Evolutionary conservation across 148 eudicot genomes (phyloP), one percentile per base, ranked within the genome.

Genomic region (Gaultheria prostrata): DNA sequence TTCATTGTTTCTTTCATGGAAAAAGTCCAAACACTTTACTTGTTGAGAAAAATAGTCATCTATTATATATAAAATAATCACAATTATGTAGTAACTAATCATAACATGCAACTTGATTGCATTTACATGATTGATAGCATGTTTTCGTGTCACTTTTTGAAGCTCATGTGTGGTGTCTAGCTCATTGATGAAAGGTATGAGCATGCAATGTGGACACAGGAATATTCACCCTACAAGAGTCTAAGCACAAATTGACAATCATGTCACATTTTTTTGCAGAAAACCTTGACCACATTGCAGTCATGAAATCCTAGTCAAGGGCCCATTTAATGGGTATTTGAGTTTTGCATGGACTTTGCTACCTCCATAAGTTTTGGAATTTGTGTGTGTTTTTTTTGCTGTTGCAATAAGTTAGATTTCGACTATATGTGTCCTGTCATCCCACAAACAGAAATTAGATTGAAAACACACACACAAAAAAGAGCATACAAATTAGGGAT

Each of bases 191-290:
- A 28, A 24, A 65, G 71, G 71, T 65, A 3, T 3, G 33, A 10
- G n/a, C n/a, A n/a, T n/a, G 18, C 35, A 67, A 67, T 30, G 72
- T 67, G 72, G 72, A 67, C 8, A 67, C 39, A 67, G 6, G 72
- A 67, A 67, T 67, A 67, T 67, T 28, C 35, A 67, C 72, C 35
- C 72, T 28, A 28, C 72, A 67, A 67, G 39, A 67, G 72, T 67
- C 32, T 67, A 14, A 67, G 35, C 72, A 67, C 39, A 67, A 67
- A 28, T 67, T 28, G 72, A 67, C 72, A 67, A 67, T 67, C 39
- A 28, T 67, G 72, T 67, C 72, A 67, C 72, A 67, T 3, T 51
- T 3, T 65, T 28, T 28, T 30, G 72, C 35, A 28, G 72, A 67
- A 13, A 67, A 67, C 18, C 33, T 28, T 67, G 35, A 67, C 72